These are phyloP conservation scores for Colletotrichum tofieldiae DNA, from an alignment of 2,329 filamentous ascomycete genomes.

Conservation along the genomic window DNA sequence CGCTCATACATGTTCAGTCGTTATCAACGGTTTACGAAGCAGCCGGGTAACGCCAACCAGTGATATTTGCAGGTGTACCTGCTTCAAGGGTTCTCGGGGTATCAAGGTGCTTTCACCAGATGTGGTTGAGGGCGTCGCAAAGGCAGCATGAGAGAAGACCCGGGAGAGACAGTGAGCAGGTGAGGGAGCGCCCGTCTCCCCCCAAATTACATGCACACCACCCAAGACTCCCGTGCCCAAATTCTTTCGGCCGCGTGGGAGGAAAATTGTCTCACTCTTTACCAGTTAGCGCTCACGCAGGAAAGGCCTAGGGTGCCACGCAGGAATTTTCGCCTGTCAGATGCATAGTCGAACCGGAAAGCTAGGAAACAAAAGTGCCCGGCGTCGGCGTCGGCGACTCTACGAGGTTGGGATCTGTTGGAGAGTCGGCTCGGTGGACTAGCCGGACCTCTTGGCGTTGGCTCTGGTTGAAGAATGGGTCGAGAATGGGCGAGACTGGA, in stretches of 20 bases:
- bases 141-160: not conserved
- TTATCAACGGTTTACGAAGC: not conserved
- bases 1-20: not conserved
- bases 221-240: not conserved
- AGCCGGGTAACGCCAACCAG: constrained; percentile 4
- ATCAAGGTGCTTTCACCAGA: not conserved
- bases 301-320: constrained; percentile 13
- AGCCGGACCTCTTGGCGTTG: not conserved
- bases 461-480: too few relatives aligned
- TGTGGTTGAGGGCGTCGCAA: not conserved
- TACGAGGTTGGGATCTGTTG: not conserved
- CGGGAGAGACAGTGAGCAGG: not conserved
- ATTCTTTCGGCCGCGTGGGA: too few relatives aligned
- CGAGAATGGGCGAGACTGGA: not conserved
- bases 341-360: not conserved
- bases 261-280: not conserved
- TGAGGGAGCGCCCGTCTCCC: not conserved
- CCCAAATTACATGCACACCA: not conserved
- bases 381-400: not conserved
- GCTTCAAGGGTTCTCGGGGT: not conserved
- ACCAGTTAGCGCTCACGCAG: not conserved
- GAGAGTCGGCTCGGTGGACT: not conserved
- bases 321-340: not conserved
- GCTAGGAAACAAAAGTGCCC: constrained; percentile 4
- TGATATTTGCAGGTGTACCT: not conserved